Conservation (phyloP, 768 basidiomycete genomes). For the Amanita thiersii region DNA sequence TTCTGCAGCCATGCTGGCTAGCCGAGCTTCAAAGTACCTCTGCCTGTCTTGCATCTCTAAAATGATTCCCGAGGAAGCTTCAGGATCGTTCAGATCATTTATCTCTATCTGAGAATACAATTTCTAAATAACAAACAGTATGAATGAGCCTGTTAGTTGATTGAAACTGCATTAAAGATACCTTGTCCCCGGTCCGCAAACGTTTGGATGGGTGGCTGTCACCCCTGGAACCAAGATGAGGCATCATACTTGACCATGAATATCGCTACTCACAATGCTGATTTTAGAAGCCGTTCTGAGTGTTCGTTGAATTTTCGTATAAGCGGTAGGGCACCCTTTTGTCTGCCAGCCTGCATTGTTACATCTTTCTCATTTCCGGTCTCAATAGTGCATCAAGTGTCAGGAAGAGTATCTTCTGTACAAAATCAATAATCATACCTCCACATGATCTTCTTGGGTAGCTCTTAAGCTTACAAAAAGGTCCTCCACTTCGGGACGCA, state of each 20-base stretch:
- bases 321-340: constrained; percentile 80
- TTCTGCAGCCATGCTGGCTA: constrained; percentile 24
- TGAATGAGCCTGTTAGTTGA: neutral
- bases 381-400: constrained; percentile 28
- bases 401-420: neutral
- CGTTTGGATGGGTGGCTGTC: constrained; percentile 55
- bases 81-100: constrained; percentile 73
- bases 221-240: constrained; percentile 28
- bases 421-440: constrained; percentile 37
- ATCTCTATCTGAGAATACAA: constrained; percentile 60
- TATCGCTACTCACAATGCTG: constrained; percentile 48
- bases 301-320: constrained; percentile 98
- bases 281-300: constrained; percentile 80
- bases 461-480: constrained; percentile 81
- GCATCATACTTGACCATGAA: constrained; percentile 3
- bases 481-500: constrained; percentile 59
- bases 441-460: constrained; percentile 84
- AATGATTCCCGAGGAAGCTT: constrained; percentile 57
- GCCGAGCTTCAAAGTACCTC: constrained; percentile 71
- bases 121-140: constrained; percentile 19
- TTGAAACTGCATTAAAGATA: constrained; percentile 15
- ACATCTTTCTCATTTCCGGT: constrained; percentile 84
- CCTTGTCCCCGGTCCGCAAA: constrained; percentile 40
- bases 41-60: constrained; percentile 86
- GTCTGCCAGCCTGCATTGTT: constrained; percentile 94